A percentile compares a stretch with the other conserved stretches of the same genome.
Conservation (phyloP, 2,329 filamentous ascomycete genomes). For the Talaromyces sp. region DNA sequence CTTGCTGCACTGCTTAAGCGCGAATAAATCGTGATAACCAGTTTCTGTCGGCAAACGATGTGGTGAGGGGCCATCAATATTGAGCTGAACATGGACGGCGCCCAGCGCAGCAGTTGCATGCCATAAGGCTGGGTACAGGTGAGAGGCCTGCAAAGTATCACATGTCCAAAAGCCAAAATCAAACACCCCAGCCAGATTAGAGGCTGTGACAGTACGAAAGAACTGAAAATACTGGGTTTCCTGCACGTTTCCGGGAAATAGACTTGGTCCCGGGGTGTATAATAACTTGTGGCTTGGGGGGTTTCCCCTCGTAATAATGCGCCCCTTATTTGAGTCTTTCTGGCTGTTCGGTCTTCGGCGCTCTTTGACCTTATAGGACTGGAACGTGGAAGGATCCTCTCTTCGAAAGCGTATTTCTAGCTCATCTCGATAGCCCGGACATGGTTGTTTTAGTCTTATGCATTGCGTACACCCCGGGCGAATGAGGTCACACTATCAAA, state of each 20-base stretch:
- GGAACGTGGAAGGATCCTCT: not conserved
- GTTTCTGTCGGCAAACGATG: not conserved
- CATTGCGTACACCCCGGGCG: conserved; percentile 4
- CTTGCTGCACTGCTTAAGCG: not conserved
- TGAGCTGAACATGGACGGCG: not conserved
- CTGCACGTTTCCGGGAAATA: not conserved
- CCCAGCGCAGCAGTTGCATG: conserved; percentile 1
- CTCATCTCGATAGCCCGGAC: conserved; percentile 5
- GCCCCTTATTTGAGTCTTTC: not conserved
- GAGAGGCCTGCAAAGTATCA: not conserved
- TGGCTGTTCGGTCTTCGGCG: not conserved
- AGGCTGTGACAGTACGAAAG: conserved; percentile 2
- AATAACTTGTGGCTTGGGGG: not conserved
- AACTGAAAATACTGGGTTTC: conserved; percentile 1
- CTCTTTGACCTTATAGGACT: not conserved
- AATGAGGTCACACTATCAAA: conserved; percentile 5
- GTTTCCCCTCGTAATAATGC: not conserved
- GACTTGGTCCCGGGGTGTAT: not conserved
- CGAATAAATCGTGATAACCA: not conserved
- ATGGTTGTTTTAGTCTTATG: not conserved
- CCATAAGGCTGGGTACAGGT: not conserved
- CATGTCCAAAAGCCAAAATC: conserved; percentile 4
- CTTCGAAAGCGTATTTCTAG: conserved; percentile 4
- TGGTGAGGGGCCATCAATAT: not conserved
- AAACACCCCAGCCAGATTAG: not conserved